Evolutionary conservation across 2,329 filamentous ascomycete species (phyloP).

Genomic region (Pseudogymnoascus sp.): DNA sequence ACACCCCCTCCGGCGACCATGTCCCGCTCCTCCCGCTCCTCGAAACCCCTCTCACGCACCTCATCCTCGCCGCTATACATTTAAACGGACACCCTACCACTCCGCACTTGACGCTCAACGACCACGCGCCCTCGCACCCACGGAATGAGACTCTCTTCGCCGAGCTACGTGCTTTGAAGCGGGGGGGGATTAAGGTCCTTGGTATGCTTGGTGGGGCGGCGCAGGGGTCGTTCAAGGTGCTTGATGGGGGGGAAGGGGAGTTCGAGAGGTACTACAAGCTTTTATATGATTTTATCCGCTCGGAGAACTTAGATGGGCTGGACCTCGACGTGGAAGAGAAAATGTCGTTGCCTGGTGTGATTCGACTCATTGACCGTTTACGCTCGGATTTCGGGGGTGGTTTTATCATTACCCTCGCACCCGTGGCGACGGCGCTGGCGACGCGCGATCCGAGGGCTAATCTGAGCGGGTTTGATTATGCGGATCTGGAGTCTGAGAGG

Average conservation of each 20-base stretch:
- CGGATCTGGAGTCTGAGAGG: constrained; percentile 58
- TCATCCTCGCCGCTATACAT: constrained; percentile 82
- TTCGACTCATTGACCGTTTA: constrained; percentile 58
- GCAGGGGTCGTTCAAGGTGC: constrained; percentile 57
- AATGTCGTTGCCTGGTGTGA: constrained; percentile 58
- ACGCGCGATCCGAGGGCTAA: constrained; percentile 47
- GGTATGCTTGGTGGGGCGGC: constrained; percentile 85
- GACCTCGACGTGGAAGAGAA: constrained; percentile 75
- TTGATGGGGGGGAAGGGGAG: constrained; percentile 29
- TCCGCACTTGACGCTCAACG: constrained; percentile 71
- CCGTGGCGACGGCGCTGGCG: constrained; percentile 68
- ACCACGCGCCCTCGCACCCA: constrained; percentile 59
- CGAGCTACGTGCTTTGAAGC: constrained; percentile 64
- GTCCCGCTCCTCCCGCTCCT: constrained; percentile 52
- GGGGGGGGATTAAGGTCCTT: constrained; percentile 67
- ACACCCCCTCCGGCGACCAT: constrained; percentile 40
- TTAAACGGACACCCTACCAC: constrained; percentile 65
- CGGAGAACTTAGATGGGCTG: constrained; percentile 56
- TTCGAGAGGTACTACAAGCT: constrained; percentile 71
- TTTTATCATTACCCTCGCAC: constrained; percentile 75
- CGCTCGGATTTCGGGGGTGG: constrained; percentile 57
- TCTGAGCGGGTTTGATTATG: constrained; percentile 76
- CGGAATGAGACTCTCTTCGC: constrained; percentile 68
- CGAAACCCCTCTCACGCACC: constrained; percentile 61
- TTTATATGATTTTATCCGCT: constrained; percentile 53